Percentiles rank a stretch among this genome's conserved stretches.
Conservation (phyloP, 108 stramenopile genomes). For the Thalassiosira profunda region DNA sequence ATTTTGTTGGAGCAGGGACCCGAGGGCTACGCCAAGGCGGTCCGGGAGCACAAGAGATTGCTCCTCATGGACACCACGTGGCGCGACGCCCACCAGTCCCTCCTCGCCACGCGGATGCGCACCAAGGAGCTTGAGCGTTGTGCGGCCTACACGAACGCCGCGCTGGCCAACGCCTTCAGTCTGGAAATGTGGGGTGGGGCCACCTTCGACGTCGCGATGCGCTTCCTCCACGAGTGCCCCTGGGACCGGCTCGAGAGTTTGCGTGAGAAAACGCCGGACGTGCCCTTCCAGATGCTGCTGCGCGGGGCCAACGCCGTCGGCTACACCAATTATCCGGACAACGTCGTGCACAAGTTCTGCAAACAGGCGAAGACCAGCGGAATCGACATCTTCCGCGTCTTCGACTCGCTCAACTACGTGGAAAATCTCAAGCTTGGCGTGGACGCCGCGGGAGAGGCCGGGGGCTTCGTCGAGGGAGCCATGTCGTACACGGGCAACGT, state of each 20-base stretch:
- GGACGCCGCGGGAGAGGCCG: conserved; percentile 80
- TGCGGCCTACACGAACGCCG: conserved; percentile 80
- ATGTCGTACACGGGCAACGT: conserved; percentile 76
- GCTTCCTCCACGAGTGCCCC: conserved; percentile 89
- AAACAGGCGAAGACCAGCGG: conserved; percentile 69
- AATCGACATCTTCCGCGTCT: conserved; percentile 93
- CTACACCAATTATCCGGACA: conserved; percentile 89
- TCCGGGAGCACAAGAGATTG: conserved; percentile 87
- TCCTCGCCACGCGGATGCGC: conserved; percentile 96
- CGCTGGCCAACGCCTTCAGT: conserved; percentile 80
- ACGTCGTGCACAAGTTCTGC: conserved; percentile 86
- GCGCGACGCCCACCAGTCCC: conserved; percentile 98
- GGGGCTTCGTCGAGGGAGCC: conserved; percentile 86
- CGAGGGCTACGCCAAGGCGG: conserved; percentile 92
- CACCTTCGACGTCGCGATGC: conserved; percentile 95
- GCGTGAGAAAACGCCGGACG: conserved; percentile 75
- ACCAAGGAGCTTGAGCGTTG: conserved; percentile 91
- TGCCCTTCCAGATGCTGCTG: conserved; percentile 89
- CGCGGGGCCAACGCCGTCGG: conserved; percentile 92
- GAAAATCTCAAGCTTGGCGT: conserved; percentile 89
- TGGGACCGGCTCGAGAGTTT: conserved; percentile 79
- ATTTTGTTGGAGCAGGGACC: conserved; percentile 78
- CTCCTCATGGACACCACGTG: conserved; percentile 98
- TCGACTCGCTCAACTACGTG: conserved; percentile 89
- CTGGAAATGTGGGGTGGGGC: conserved; percentile 98